Conservation (phyloP, 345 rosid species). For the Kandelia obovata region DNA sequence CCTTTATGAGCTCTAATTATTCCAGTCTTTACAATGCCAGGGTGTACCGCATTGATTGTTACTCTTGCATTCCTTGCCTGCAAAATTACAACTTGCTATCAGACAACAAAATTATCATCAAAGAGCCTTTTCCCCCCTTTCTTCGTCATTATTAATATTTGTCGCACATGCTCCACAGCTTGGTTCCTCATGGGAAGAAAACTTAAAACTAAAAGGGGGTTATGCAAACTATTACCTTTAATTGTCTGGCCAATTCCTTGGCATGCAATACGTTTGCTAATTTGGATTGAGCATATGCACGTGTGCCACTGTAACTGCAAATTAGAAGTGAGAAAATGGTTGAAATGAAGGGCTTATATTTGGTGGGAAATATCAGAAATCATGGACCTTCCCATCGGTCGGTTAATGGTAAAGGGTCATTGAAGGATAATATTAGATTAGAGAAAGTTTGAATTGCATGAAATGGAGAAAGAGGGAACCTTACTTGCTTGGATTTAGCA, state of each 20-base stretch:
- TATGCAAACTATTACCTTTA: slow-evolving; percentile 45
- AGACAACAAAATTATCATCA: not conserved
- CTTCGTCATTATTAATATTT: not conserved
- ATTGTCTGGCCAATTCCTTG: slow-evolving; percentile 66
- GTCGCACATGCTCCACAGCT: too few species aligned
- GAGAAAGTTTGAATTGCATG: too few species aligned
- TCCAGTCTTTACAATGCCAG: slow-evolving; percentile 92
- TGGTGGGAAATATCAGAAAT: too few species aligned
- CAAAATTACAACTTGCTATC: not conserved
- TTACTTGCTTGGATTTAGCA: slow-evolving; percentile 74
- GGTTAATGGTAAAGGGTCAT: not conserved
- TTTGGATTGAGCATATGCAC: slow-evolving; percentile 90
- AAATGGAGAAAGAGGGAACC: not conserved
- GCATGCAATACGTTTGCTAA: slow-evolving; percentile 79
- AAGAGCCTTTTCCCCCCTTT: not conserved
- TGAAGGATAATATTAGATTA: too few species aligned
- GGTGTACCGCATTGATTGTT: slow-evolving; percentile 87
- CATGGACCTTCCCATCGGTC: too few species aligned
- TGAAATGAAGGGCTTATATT: too few species aligned
- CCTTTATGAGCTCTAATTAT: slow-evolving; percentile 83
- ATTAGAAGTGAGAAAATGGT: not conserved
- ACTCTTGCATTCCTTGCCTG: slow-evolving; percentile 82
- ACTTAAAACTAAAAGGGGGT: too few species aligned
- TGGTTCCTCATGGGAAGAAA: too few species aligned
- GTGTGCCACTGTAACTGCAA: slow-evolving; percentile 72